phyloP scores from a whole-genome alignment of 2,329 filamentous ascomycete species.

The Xylariomycetidae sp. region DNA sequence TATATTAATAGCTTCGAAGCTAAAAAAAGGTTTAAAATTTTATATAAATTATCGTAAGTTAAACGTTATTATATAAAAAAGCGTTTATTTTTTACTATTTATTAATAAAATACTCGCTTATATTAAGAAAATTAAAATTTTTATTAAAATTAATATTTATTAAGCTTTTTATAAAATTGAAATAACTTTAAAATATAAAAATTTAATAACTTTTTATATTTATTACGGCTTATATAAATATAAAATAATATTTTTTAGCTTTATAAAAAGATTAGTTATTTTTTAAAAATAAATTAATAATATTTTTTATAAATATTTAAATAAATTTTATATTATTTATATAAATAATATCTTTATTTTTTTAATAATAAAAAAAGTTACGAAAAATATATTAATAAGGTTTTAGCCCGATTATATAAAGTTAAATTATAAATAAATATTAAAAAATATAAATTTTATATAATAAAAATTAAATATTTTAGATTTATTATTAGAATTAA shows the following conservation, averaged over 20 bases:
- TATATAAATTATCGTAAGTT: constrained; percentile 6
- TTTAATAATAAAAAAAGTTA: constrained; percentile 1
- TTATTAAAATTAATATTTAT: constrained; percentile 4
- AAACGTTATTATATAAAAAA: constrained; percentile 1
- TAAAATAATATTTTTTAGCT: constrained; percentile 1
- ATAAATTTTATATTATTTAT: constrained; percentile 6
- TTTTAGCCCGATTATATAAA: constrained; percentile 1
- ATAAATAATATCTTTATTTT: constrained; percentile 7
- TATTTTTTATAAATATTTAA: constrained; percentile 3
- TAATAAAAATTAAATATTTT: constrained; percentile 1
- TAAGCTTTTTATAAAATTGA: constrained; percentile 3
- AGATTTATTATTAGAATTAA: constrained; percentile 1
- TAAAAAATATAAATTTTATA: constrained; percentile 3
- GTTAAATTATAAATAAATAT: background rate
- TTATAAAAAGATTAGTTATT: constrained; percentile 1
- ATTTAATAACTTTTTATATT: constrained; percentile 3
- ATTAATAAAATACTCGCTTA: constrained; percentile 1
- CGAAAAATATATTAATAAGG: constrained; percentile 1
- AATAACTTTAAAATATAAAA: constrained; percentile 1
- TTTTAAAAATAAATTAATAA: constrained; percentile 7
- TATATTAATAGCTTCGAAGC: constrained; percentile 1
- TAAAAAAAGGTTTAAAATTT: background rate
- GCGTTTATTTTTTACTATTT: constrained; percentile 1
- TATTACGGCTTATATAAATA: background rate
- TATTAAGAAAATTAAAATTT: constrained; percentile 2